These are phyloP conservation scores for Leucaena leucocephala DNA, from an alignment of 306 rosid species.

Conservation along the genomic window DNA sequence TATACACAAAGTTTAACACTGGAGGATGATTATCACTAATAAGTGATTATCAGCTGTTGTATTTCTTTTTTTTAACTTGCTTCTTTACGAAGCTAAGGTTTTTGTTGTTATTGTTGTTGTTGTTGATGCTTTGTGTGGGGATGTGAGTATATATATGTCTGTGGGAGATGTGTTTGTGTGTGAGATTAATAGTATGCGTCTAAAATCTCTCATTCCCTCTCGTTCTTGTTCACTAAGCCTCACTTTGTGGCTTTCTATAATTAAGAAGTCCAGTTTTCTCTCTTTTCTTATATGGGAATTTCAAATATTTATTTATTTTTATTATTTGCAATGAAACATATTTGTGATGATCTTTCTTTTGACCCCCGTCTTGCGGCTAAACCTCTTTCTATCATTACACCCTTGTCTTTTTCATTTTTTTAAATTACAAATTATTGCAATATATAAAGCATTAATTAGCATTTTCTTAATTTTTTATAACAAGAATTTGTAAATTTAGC, in stretches of 20 bases:
- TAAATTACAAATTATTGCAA: not conserved
- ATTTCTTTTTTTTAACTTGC: no score
- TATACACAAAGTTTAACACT: not conserved
- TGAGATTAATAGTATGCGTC: constrained; percentile 28
- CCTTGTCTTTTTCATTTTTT: not conserved
- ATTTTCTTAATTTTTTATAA: no score
- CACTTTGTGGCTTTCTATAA: not conserved
- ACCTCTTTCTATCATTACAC: not conserved
- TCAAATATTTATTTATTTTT: not conserved
- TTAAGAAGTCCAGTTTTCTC: constrained; percentile 10
- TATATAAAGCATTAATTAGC: no score
- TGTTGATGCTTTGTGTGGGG: not conserved
- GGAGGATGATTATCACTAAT: not conserved
- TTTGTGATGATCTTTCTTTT: constrained; percentile 32
- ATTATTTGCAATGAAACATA: not conserved
- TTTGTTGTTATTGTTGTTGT: no score
- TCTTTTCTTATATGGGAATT: not conserved
- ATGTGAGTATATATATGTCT: not conserved
- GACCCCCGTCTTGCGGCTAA: constrained; percentile 33
- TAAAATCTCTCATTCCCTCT: constrained; percentile 51
- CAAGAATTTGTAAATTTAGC: no score
- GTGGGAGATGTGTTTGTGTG: not conserved
- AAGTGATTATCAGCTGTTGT: not conserved
- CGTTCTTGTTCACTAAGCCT: constrained; percentile 22
- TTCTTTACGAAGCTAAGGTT: no score